A percentile compares a stretch with the other conserved stretches of the same genome.
Conservation (phyloP, 2,329 filamentous ascomycete genomes). For the Colletotrichum nymphaeae region DNA sequence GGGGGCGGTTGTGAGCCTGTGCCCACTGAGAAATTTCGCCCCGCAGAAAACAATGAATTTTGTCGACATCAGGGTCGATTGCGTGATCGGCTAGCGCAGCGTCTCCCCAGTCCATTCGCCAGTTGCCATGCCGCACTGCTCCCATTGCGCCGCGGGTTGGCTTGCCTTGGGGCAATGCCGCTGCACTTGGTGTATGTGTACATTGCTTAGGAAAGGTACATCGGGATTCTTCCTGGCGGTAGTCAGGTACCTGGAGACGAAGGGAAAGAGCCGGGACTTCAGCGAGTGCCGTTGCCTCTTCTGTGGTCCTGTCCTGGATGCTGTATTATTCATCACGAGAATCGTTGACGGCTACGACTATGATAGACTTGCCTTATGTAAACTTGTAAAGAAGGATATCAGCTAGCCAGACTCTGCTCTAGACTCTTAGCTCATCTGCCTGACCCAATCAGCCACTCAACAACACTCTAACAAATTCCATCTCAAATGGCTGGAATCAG, state of each 20-base stretch:
- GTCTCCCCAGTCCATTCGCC: conserved; percentile 35
- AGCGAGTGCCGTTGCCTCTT: background rate
- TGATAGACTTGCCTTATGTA: background rate
- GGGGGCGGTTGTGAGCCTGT: background rate
- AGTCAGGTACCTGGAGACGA: no score
- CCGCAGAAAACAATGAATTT: conserved; percentile 37
- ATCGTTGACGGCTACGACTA: background rate
- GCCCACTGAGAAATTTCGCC: conserved; percentile 29
- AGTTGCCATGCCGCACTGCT: conserved; percentile 25
- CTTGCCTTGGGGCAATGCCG: background rate
- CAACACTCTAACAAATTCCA: background rate
- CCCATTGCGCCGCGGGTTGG: conserved; percentile 20
- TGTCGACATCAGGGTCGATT: conserved; percentile 42
- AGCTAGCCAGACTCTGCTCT: background rate
- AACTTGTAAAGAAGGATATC: background rate
- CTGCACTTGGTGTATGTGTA: background rate
- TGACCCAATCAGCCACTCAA: background rate
- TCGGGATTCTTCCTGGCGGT: background rate
- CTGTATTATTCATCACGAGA: background rate
- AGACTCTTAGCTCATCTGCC: background rate
- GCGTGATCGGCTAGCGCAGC: conserved; percentile 48
- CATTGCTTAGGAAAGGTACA: background rate
- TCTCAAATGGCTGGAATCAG: background rate
- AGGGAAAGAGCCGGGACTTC: background rate
- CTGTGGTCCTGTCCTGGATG: background rate